phyloP scores from a whole-genome alignment of 1,284 basidiomycete species.

The Sanghuangporus baumii region DNA sequence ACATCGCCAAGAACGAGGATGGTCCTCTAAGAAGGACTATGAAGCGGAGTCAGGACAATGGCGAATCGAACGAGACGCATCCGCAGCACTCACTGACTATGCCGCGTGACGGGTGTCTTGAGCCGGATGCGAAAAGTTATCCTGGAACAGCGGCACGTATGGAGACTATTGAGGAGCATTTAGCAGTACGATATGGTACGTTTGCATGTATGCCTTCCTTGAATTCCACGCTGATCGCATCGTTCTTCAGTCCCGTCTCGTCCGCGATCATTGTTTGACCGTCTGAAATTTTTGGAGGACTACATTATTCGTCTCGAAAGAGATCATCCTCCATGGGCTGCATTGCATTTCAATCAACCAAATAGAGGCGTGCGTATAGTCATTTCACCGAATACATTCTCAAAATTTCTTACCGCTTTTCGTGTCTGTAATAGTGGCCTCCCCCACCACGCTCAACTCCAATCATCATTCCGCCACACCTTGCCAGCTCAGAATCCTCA shows the following conservation, averaged over 20 bases:
- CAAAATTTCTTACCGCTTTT: background rate
- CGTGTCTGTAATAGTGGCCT: slow-evolving; percentile 51
- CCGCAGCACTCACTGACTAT: slow-evolving; percentile 1
- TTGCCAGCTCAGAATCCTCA: slow-evolving; percentile 26
- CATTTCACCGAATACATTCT: background rate
- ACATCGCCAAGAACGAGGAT: slow-evolving; percentile 74
- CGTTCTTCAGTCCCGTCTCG: slow-evolving; percentile 57
- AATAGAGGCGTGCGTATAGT: slow-evolving; percentile 57
- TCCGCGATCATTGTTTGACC: slow-evolving; percentile 54
- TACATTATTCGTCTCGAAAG: slow-evolving; percentile 68
- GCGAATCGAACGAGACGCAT: slow-evolving; percentile 19
- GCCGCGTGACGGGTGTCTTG: slow-evolving; percentile 18
- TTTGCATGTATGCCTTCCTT: background rate
- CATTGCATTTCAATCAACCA: slow-evolving; percentile 76
- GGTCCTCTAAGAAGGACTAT: slow-evolving; percentile 64
- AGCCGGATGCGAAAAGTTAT: slow-evolving; percentile 36
- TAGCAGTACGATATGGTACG: slow-evolving; percentile 66
- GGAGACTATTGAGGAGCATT: slow-evolving; percentile 58
- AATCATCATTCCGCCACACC: slow-evolving; percentile 63
- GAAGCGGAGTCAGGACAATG: slow-evolving; percentile 8
- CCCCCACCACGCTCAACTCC: slow-evolving; percentile 69
- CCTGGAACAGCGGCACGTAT: slow-evolving; percentile 61
- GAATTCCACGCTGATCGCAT: background rate
- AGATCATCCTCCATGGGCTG: slow-evolving; percentile 79
- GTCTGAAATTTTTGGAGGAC: slow-evolving; percentile 66